These are phyloP conservation scores for Macrocystidia cucumis DNA, from an alignment of 1,284 basidiomycete species.

Conservation along the genomic window DNA sequence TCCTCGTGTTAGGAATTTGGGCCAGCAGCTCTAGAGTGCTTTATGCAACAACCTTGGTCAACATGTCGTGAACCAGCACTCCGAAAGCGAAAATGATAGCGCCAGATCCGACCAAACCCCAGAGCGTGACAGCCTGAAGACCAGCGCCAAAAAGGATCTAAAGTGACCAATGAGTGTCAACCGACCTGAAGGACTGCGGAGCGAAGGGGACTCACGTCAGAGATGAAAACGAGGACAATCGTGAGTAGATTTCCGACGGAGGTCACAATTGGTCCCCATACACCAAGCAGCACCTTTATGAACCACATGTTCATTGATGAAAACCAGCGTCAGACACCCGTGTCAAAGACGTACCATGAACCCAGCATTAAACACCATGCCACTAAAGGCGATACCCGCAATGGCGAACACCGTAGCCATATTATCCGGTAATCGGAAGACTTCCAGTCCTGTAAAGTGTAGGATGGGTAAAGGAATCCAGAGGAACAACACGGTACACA, in stretches of 20 bases:
- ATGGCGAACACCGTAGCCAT: slow-evolving; percentile 38
- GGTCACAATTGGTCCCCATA: slow-evolving; percentile 83
- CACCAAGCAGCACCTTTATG: slow-evolving; percentile 59
- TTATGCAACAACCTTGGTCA: slow-evolving; percentile 15
- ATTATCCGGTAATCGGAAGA: slow-evolving; percentile 51
- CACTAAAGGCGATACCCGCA: slow-evolving; percentile 53
- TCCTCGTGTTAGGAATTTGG: too few relatives aligned
- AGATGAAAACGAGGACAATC: slow-evolving; percentile 72
- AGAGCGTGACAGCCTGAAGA: slow-evolving; percentile 46
- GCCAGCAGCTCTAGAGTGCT: not conserved
- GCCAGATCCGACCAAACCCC: slow-evolving; percentile 59
- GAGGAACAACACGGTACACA: slow-evolving; percentile 55
- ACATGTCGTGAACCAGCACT: slow-evolving; percentile 66
- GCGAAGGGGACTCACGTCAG: slow-evolving; percentile 41
- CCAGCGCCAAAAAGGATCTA: slow-evolving; percentile 49
- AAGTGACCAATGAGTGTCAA: slow-evolving; percentile 4
- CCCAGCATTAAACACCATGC: slow-evolving; percentile 68
- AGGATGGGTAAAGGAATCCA: slow-evolving; percentile 70
- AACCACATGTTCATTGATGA: slow-evolving; percentile 8
- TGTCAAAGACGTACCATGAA: slow-evolving; percentile 51
- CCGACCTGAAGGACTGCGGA: not conserved
- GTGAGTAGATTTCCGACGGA: slow-evolving; percentile 80
- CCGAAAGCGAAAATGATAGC: slow-evolving; percentile 70
- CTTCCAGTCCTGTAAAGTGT: slow-evolving; percentile 49
- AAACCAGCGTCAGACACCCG: slow-evolving; percentile 1